Evolutionary conservation across 23 red algal genomes (phyloP).

Genomic region (Agarophyton chilense): DNA sequence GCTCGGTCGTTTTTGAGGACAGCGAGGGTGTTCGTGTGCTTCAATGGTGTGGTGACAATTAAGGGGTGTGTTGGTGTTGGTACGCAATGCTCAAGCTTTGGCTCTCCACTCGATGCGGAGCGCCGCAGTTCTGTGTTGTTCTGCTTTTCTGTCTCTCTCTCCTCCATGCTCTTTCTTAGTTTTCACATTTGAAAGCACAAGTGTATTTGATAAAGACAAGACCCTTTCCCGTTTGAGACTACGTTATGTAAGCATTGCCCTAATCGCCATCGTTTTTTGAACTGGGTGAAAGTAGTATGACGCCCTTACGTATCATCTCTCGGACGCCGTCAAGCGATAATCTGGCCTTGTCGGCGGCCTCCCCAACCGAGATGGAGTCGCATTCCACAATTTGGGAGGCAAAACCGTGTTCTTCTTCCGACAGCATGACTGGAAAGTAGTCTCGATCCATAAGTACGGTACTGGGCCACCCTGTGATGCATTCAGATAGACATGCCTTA

Average conservation of each 20-base stretch:
- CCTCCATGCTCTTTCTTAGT: background rate
- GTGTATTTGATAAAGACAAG: conserved; percentile 14
- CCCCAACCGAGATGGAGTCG: conserved; percentile 21
- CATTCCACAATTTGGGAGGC: conserved; percentile 30
- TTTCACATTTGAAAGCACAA: conserved; percentile 17
- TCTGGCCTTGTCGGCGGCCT: conserved; percentile 11
- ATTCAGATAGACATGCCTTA: conserved; percentile 59
- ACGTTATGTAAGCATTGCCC: conserved; percentile 17
- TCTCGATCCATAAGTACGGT: conserved; percentile 86
- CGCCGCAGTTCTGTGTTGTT: conserved; percentile 8
- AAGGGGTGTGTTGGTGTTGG: conserved; percentile 4
- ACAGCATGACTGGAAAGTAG: conserved; percentile 85
- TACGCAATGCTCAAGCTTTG: conserved; percentile 7
- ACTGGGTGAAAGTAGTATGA: conserved; percentile 65
- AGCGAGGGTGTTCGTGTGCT: background rate
- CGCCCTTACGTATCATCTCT: conserved; percentile 28
- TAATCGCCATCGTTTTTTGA: conserved; percentile 9
- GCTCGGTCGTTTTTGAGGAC: background rate
- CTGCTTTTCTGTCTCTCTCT: background rate
- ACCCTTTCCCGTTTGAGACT: conserved; percentile 21
- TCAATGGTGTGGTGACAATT: background rate
- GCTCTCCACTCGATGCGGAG: background rate
- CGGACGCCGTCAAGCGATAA: conserved; percentile 62
- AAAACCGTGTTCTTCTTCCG: conserved; percentile 69
- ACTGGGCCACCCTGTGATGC: conserved; percentile 88